phyloP scores from a whole-genome alignment of 495 filamentous ascomycete genomes.

The Aeminium ludgeri region DNA sequence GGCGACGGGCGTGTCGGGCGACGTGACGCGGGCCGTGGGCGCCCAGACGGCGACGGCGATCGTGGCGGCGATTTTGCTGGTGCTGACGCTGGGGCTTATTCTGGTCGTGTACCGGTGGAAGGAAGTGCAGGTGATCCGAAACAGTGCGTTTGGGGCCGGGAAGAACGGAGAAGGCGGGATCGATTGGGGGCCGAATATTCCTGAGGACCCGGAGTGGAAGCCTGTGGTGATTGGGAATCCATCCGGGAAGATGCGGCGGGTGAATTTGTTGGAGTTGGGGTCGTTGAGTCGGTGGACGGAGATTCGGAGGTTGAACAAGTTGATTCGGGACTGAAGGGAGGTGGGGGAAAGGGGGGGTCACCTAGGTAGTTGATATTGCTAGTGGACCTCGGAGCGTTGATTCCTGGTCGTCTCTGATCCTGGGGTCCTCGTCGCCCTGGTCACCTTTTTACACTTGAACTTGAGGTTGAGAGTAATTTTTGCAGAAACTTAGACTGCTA shows the following conservation, averaged over 20 bases:
- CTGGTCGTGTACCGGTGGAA: constrained; percentile 43
- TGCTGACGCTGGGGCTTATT: constrained; percentile 44
- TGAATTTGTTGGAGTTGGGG: constrained; percentile 52
- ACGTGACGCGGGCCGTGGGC: constrained; percentile 43
- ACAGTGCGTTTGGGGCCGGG: constrained; percentile 26
- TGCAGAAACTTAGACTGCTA: too few relatives aligned
- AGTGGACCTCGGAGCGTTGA: too few relatives aligned
- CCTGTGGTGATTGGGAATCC: constrained; percentile 53
- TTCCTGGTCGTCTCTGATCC: too few relatives aligned
- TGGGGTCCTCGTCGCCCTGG: too few relatives aligned
- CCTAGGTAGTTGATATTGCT: too few relatives aligned
- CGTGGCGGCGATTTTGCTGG: constrained; percentile 42
- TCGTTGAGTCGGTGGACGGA: constrained; percentile 49
- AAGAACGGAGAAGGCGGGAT: constrained; percentile 21
- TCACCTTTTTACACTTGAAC: too few relatives aligned
- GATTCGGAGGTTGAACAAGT: constrained; percentile 47
- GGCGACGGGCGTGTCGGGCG: constrained; percentile 45
- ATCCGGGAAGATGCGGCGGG: constrained; percentile 42
- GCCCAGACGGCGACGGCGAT: constrained; percentile 46
- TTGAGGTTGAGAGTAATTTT: too few relatives aligned
- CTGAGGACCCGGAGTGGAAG: constrained; percentile 44
- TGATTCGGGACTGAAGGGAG: constrained; percentile 18
- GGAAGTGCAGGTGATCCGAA: constrained; percentile 47
- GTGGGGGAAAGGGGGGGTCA: neutral
- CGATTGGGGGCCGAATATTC: constrained; percentile 18